Evolutionary conservation across 2,329 filamentous ascomycete species (phyloP), one percentile per base, ranked within the genome.

Genomic region (Microascus cirrosus): DNA sequence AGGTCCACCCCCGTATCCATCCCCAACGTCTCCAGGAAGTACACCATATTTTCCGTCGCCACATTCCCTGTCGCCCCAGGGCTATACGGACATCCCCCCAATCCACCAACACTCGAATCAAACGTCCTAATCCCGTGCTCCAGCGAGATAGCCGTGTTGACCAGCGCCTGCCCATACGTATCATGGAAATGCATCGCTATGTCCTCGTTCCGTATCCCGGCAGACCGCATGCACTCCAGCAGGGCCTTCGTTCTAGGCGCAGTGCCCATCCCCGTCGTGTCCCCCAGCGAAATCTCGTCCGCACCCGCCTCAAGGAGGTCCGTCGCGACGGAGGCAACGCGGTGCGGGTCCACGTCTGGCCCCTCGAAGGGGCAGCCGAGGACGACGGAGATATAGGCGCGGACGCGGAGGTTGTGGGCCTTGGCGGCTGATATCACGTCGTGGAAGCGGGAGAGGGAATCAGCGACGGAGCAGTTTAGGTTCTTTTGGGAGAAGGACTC

Each of bases 251-350:
- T 90, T 58, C 83, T 76, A 20, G 84, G 85, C n/a, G 84, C 85
- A 0, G 89, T 95, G 35, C 91, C 92, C 81, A 95, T 91, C 20
- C 92, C 92, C 0, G 91, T 93, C 0, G 92, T 96, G 67, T 96
- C 92, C 7, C 90, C 91, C 0, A 96, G 81, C 1, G 88, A 89
- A 63, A 96, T 91, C 76, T 96, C 90, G 67, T 95, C 90, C 22
- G 90, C 92, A 20, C 92, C 92, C 77, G 93, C 89, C 66, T 92
- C 88, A 1, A 96, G 77, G 54, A 96, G 73, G 66, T 77, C 84
- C 60, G 76, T 80, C 0, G 87, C 86, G 52, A 88, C 82, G 63
- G 86, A 80, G 0, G 83, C 84, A 0, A 88, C 84, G 61, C 74
- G 76, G 65, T 80, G 77, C 35, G 84, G 83, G 63, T 85, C 75